phyloP scores from a whole-genome alignment of 306 rosid species.

The Acacia crassicarpa region DNA sequence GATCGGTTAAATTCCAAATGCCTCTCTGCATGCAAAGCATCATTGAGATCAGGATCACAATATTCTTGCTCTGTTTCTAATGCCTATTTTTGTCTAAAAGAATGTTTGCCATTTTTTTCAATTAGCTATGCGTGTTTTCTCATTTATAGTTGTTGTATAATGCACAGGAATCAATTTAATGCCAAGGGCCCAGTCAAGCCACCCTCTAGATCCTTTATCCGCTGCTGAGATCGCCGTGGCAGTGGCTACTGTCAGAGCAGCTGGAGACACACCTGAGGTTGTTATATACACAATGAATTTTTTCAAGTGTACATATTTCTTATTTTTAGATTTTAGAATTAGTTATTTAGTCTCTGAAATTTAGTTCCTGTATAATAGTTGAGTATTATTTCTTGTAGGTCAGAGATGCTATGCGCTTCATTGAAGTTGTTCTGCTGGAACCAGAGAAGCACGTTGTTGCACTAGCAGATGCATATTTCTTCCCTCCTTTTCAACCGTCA shows the following conservation, averaged over 20 bases:
- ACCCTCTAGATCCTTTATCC: conserved; percentile 84
- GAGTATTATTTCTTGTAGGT: conserved; percentile 40
- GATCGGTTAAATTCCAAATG: not conserved
- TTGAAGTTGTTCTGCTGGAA: conserved; percentile 68
- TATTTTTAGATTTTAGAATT: not conserved
- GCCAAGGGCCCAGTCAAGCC: conserved; percentile 69
- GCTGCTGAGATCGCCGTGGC: conserved; percentile 84
- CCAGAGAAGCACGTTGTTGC: conserved; percentile 84
- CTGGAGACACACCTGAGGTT: conserved; percentile 91
- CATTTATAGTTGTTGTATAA: conserved; percentile 30
- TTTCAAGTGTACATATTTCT: conserved; percentile 6
- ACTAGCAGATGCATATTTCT: conserved; percentile 84
- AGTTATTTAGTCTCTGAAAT: not conserved
- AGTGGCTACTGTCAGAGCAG: conserved; percentile 82
- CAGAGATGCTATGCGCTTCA: conserved; percentile 83
- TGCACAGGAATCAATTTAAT: conserved; percentile 49
- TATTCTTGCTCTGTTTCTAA: conserved; percentile 9
- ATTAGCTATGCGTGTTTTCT: not conserved
- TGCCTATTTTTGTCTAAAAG: not conserved
- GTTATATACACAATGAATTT: not conserved
- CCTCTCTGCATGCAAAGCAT: conserved; percentile 16
- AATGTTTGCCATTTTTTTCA: not conserved
- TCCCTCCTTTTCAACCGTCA: conserved; percentile 89
- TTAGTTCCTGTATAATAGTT: not conserved
- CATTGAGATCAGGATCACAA: not conserved